Evolutionary conservation across 495 filamentous ascomycete genomes (phyloP).

Genomic region (Neurospora tetrasperma): DNA sequence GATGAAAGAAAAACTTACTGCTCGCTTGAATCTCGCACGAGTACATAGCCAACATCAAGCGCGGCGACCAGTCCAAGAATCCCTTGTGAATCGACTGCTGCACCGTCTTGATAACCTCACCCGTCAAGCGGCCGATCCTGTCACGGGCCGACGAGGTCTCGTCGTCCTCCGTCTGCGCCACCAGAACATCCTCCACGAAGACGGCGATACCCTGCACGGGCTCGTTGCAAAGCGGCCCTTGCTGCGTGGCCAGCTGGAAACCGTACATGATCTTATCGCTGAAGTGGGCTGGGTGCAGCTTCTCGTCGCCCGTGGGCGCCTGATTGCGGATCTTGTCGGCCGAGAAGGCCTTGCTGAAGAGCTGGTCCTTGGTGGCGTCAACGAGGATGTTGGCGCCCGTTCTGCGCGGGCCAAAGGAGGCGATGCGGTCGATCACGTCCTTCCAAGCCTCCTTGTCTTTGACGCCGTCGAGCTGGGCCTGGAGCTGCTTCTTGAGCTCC

Average conservation of each 20-base stretch:
- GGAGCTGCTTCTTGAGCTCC: constrained; percentile 67
- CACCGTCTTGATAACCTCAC: constrained; percentile 80
- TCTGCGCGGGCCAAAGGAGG: constrained; percentile 78
- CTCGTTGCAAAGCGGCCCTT: constrained; percentile 87
- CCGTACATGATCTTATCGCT: constrained; percentile 84
- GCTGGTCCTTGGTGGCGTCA: constrained; percentile 63
- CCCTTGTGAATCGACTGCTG: constrained; percentile 76
- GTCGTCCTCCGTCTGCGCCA: constrained; percentile 37
- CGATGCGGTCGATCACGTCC: constrained; percentile 67
- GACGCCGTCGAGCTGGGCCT: constrained; percentile 47
- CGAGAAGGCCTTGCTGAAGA: constrained; percentile 63
- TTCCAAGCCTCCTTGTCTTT: constrained; percentile 69
- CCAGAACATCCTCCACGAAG: constrained; percentile 70
- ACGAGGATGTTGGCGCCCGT: constrained; percentile 85
- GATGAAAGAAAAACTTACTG: constrained; percentile 43
- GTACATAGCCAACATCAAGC: constrained; percentile 96
- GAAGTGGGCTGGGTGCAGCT: constrained; percentile 61
- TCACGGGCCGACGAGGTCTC: constrained; percentile 52
- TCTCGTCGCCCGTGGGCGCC: constrained; percentile 32
- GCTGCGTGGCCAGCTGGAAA: constrained; percentile 84
- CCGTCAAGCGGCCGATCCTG: constrained; percentile 69
- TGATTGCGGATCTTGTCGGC: constrained; percentile 29
- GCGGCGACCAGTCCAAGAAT: constrained; percentile 91
- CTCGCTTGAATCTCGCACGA: constrained; percentile 94
- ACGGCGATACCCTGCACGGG: constrained; percentile 90